Conservation (phyloP, 208 protist genomes). For the Acanthamoeba royreba region DNA sequence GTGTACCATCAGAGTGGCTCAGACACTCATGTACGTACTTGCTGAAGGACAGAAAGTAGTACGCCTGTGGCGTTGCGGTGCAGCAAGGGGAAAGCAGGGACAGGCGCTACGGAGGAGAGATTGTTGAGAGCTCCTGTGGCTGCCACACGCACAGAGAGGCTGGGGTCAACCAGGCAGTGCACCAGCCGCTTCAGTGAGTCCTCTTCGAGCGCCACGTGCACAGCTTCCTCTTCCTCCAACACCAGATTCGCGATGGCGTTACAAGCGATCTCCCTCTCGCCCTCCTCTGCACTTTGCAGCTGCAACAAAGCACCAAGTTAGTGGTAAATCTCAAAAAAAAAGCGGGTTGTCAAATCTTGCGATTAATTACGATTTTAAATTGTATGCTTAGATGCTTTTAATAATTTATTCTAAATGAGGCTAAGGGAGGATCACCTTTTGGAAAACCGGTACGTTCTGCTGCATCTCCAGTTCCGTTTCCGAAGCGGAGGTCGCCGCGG, state of each 20-base stretch:
- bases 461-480: neutral
- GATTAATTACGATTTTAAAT: too few species aligned
- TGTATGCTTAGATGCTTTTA: too few species aligned
- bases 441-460: neutral
- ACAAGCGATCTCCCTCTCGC: neutral
- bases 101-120: neutral
- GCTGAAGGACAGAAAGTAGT: neutral
- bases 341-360: too few species aligned
- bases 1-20: neutral
- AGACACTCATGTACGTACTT: neutral
- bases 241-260: neutral
- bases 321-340: too few species aligned
- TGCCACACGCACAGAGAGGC: neutral
- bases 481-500: too few species aligned
- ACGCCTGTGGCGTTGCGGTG: neutral
- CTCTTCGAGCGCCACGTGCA: neutral
- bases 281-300: neutral
- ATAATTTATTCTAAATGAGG: too few species aligned
- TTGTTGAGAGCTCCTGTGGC: slow-evolving; percentile 36
- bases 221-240: neutral
- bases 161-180: neutral
- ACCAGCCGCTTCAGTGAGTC: neutral
- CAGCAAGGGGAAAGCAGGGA: neutral
- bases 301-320: too few species aligned
- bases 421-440: neutral